These are phyloP conservation scores for Ophiostoma montium DNA, from an alignment of 2,329 filamentous ascomycete species.

Conservation along the genomic window DNA sequence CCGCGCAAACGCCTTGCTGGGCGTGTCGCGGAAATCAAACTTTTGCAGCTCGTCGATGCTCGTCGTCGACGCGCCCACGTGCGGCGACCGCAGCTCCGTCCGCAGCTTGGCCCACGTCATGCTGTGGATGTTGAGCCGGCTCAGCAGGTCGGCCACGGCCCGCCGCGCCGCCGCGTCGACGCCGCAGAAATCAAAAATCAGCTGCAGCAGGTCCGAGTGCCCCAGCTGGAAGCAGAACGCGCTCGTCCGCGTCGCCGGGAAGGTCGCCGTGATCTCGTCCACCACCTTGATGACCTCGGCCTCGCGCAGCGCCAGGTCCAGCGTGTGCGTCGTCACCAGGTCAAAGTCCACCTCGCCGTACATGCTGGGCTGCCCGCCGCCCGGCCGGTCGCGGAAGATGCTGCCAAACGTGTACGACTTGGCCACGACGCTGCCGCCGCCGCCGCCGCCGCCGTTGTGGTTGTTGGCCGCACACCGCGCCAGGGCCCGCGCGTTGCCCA, in stretches of 20 bases:
- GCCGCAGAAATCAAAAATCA: constrained; percentile 82
- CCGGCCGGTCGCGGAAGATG: constrained; percentile 68
- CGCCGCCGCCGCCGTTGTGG: constrained; percentile 22
- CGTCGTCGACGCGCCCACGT: constrained; percentile 72
- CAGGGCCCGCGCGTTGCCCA: constrained; percentile 75
- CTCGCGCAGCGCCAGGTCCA: constrained; percentile 79
- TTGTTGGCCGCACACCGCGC: constrained; percentile 50
- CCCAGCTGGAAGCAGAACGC: constrained; percentile 84
- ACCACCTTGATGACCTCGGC: constrained; percentile 89
- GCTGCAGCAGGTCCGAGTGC: constrained; percentile 71
- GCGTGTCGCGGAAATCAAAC: constrained; percentile 70
- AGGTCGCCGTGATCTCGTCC: constrained; percentile 73
- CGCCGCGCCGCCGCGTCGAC: constrained; percentile 56
- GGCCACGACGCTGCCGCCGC: constrained; percentile 44
- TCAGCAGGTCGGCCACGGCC: constrained; percentile 67
- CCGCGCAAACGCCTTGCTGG: constrained; percentile 41
- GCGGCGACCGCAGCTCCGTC: constrained; percentile 64
- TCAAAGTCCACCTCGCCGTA: constrained; percentile 93
- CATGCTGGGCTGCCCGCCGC: constrained; percentile 67
- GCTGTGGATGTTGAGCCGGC: constrained; percentile 70
- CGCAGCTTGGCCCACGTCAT: constrained; percentile 74
- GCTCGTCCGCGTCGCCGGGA: constrained; percentile 57
- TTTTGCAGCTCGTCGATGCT: constrained; percentile 79
- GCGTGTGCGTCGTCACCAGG: constrained; percentile 68
- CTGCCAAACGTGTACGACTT: constrained; percentile 78